A percentile compares a stretch with the other conserved stretches of the same genome.
phyloP scores from a whole-genome alignment of 192 early-diverging fungal genomes.

The Linnemannia hyalina region DNA sequence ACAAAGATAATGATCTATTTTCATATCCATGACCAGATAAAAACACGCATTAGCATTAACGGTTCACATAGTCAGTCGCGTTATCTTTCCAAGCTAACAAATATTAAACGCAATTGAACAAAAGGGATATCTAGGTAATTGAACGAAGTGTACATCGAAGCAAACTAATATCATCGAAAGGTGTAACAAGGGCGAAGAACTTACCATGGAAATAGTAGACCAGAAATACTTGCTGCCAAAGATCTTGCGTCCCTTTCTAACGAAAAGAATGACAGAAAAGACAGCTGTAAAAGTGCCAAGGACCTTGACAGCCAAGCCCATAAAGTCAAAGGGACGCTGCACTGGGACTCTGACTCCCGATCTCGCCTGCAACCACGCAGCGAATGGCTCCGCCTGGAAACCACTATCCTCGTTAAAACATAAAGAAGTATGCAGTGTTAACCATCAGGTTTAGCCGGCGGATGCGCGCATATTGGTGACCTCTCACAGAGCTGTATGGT shows the following conservation, averaged over 20 bases:
- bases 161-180: too few relatives aligned
- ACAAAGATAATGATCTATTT: conserved; percentile 69
- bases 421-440: background rate
- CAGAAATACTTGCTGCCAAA: conserved; percentile 70
- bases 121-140: too few relatives aligned
- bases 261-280: conserved; percentile 57
- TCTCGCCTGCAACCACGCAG: conserved; percentile 64
- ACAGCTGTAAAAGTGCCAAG: conserved; percentile 50
- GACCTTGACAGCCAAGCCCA: conserved; percentile 56
- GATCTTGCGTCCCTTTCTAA: conserved; percentile 58
- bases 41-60: background rate
- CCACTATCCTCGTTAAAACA: conserved; percentile 60
- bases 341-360: conserved; percentile 56
- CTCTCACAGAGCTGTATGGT: too few relatives aligned
- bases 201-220: conserved; percentile 68
- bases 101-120: too few relatives aligned
- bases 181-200: background rate
- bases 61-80: background rate
- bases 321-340: conserved; percentile 73
- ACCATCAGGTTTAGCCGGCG: background rate
- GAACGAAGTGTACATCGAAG: too few relatives aligned
- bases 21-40: too few relatives aligned
- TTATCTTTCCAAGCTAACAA: too few relatives aligned
- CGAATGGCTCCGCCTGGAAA: conserved; percentile 73
- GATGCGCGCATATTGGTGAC: too few relatives aligned